Evolutionary conservation across 352 stramenopile species (phyloP), one percentile per base, ranked within the genome.

Genomic region (Blastocystis sp.): DNA sequence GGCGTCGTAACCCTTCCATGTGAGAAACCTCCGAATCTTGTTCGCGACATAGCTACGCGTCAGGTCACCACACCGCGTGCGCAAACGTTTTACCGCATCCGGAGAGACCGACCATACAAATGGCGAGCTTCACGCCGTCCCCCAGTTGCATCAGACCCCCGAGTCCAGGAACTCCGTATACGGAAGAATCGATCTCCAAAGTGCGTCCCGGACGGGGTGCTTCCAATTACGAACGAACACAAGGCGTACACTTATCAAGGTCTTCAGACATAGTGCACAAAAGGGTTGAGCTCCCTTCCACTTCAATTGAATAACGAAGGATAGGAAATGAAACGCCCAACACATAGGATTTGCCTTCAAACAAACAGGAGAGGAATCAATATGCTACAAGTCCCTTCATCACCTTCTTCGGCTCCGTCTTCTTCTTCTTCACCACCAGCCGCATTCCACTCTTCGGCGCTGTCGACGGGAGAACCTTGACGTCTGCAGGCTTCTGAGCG

Each of bases 21-120:
- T 89, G 29, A 89, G 37, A 71, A 89, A 89, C 2, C 79, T 60
- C 24, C 79, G 37, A 71, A 89, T 79, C 51, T 89, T 89, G 39
- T 89, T 77, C 16, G 79, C 79, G 21, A 89, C 74, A 51, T 85
- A 85, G 35, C 74, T 85, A 85, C 13, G 13, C 24, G 24, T 61
- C 1, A 61, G 37, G 31, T 19, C 13, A 69, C 60, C 26, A 16
- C 41, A 26, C 9, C 26, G n/a, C 2, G 55, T 77, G 55, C 35
- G 21, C 6, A 19, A 67, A 89, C 67, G 79, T 89, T 61, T 89
- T 89, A 3, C 79, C 79, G 31, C 79, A 89, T n/a, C 79, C 79
- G 31, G 67, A 80, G 3, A 89, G 29, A 45, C 79, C 79, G 62
- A 77, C 63, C 79, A 89, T 89, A n/a, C 79, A 89, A 77, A 89